A percentile compares a stretch with the other conserved stretches of the same genome.
These are phyloP conservation scores for Tylopilus rubrobrunneus DNA, from an alignment of 768 basidiomycete genomes.

Conservation along the genomic window DNA sequence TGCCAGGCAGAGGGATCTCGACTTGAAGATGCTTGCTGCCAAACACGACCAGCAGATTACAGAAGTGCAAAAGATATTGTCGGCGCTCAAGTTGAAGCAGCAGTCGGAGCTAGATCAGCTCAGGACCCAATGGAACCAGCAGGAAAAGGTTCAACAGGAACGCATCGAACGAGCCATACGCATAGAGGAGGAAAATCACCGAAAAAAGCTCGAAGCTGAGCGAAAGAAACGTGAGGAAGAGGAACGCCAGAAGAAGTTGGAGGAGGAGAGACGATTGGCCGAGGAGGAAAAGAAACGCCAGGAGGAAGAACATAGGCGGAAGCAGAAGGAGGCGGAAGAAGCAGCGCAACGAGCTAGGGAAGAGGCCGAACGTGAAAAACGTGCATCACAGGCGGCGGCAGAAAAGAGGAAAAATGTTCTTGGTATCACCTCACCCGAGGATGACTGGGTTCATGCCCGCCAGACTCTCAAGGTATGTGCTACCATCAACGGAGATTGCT, in stretches of 20 bases:
- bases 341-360: constrained; percentile 31
- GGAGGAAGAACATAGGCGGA: constrained; percentile 40
- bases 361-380: constrained; percentile 33
- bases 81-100: constrained; percentile 39
- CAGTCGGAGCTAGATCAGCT: constrained; percentile 45
- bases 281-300: constrained; percentile 41
- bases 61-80: constrained; percentile 48
- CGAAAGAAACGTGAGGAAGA: constrained; percentile 46
- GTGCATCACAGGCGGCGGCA: constrained; percentile 36
- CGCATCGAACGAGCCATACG: constrained; percentile 62
- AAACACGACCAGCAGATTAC: constrained; percentile 48
- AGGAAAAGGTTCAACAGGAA: constrained; percentile 45
- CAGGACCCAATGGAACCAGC: constrained; percentile 42
- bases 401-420: constrained; percentile 38
- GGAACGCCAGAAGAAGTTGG: constrained; percentile 44
- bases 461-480: constrained; percentile 47
- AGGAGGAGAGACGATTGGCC: constrained; percentile 42
- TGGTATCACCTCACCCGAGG: constrained; percentile 51
- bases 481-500: constrained; percentile 12
- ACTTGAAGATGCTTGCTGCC: constrained; percentile 32
- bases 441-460: constrained; percentile 64
- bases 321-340: constrained; percentile 31
- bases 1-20: constrained; percentile 7
- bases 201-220: constrained; percentile 53
- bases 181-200: constrained; percentile 57